Evolutionary conservation across 75 land plant genomes (phyloP), one percentile per base, ranked within the genome.

Genomic region (Sequoia sempervirens): DNA sequence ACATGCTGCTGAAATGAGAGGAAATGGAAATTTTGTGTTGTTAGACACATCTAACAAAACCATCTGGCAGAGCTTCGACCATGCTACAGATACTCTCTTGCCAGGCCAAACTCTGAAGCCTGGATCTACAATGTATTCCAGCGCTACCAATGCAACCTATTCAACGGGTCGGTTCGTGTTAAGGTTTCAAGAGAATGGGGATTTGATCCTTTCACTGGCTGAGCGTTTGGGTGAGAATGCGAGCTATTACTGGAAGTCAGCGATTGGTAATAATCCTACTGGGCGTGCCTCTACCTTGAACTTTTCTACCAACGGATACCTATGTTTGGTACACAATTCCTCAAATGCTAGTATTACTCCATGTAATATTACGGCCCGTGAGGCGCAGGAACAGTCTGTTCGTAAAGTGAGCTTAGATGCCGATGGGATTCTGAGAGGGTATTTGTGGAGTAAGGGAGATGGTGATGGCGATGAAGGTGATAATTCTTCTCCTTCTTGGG

Each of bases 61-160:
- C 15, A 41, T 81, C 47, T 94, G 95, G 95, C 82, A 91, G 70
- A 90, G 89, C 58, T 94, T 89, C 72, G 87, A 82, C 12, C 15
- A 82, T 13, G 91, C 92, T 23, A 82, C 90, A 6, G 88, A 87
- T 66, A 85, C 86, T 2, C 82, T 87, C 5, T 12, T 87, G 36
- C 66, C 84, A 7, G 83, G 83, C 13, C 88, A 87, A 86, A 41
- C 17, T 15, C 41, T 84, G 34, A 18, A 64, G 68, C 41, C 75
- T 73, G 50, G 70, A 72, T 1, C 87, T 90, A 83, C 91, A 34
- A 17, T 38, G 4, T 74, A 85, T 12, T 56, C 83, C 23, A 81
- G 14, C 10, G 81, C 80, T 46, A 36, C 86, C 23, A 46, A 84
- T 2, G 80, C 91, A n/a, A 87, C 89, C 74, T 91, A 79, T 81